Base-by-base conservation (phyloP, 108 stramenopile species). In the Parmales sp. region DNA sequence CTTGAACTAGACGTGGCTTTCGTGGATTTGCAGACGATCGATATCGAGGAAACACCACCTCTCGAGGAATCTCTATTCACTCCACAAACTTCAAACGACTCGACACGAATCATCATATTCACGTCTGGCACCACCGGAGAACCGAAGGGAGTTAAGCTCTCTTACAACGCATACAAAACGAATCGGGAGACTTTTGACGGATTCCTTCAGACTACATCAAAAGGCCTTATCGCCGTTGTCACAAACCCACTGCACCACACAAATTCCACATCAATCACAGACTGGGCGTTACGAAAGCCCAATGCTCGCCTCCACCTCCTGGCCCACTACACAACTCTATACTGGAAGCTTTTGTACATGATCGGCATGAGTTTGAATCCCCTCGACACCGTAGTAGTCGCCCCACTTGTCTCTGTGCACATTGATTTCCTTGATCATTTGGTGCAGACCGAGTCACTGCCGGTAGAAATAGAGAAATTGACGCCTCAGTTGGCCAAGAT, bases 161-260 rank as follows among this genome's bases (percentile, higher is more conserved):
- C 67, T 28, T 73, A 51, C 54, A 37, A 22, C 19, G 28, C 46
- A 22, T 73, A 73, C 54, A n/a, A 20, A 5, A 38, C 38, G 38
- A 73, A 73, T 51, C 46, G 46, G n/a, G 16, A 4, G 19, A 68
- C 72, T 2, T 73, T 73, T 31, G 37, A 67, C n/a, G 6, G 37
- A 13, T 73, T 73, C 39, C 45, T 73, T 11, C 19, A 60, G 7
- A 38, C 9, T 22, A 9, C 36, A 5, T 16, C 1, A 7, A 63
- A 13, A n/a, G 25, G 8, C 20, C 37, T 50, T n/a, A 28, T 13
- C 26, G 23, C n/a, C 41, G 37, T 60, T 19, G 60, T 64, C n/a
- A 39, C 39, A 18, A 70, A 70, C 60, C 69, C 69, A 1, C 9
- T 70, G 50, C 69, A 70, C 64, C 69, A 70, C 51, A 70, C 69